Conservation (phyloP, 1,284 basidiomycete species). For the Thelephora terrestris region DNA sequence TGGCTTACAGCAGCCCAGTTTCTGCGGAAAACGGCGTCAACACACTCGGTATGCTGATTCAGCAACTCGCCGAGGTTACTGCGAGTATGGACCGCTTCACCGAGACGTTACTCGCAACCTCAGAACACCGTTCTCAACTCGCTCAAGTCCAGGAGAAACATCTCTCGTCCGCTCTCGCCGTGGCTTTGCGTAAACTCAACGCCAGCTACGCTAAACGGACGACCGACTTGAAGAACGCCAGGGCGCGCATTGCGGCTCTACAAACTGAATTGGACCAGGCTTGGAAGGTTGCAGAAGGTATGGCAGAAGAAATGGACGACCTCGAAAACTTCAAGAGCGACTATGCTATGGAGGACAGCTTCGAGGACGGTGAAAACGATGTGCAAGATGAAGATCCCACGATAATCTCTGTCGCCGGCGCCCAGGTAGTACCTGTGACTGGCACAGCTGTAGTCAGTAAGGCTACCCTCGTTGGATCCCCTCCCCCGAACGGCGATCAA, state of each 20-base stretch:
- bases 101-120: slow-evolving; percentile 43
- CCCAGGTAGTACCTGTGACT: slow-evolving; percentile 24
- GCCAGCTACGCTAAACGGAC: slow-evolving; percentile 57
- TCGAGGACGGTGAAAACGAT: slow-evolving; percentile 26
- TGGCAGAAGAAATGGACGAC: slow-evolving; percentile 61
- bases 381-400: slow-evolving; percentile 18
- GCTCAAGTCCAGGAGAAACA: slow-evolving; percentile 50
- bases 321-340: slow-evolving; percentile 25
- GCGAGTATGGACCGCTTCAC: slow-evolving; percentile 49
- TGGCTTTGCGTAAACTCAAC: slow-evolving; percentile 71
- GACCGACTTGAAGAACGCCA: slow-evolving; percentile 39
- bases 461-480: slow-evolving; percentile 19
- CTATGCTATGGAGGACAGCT: slow-evolving; percentile 25
- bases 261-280: slow-evolving; percentile 70
- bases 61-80: slow-evolving; percentile 49
- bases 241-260: slow-evolving; percentile 38
- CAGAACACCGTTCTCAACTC: slow-evolving; percentile 58
- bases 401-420: slow-evolving; percentile 18
- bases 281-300: slow-evolving; percentile 63
- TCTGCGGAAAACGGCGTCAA: slow-evolving; percentile 15
- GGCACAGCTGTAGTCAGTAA: slow-evolving; percentile 24
- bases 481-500: background rate
- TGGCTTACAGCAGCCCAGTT: slow-evolving; percentile 15
- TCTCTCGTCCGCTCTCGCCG: slow-evolving; percentile 59
- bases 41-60: slow-evolving; percentile 29